Evolutionary conservation across 352 stramenopile species (phyloP).

Genomic region (Peronospora destructor): DNA sequence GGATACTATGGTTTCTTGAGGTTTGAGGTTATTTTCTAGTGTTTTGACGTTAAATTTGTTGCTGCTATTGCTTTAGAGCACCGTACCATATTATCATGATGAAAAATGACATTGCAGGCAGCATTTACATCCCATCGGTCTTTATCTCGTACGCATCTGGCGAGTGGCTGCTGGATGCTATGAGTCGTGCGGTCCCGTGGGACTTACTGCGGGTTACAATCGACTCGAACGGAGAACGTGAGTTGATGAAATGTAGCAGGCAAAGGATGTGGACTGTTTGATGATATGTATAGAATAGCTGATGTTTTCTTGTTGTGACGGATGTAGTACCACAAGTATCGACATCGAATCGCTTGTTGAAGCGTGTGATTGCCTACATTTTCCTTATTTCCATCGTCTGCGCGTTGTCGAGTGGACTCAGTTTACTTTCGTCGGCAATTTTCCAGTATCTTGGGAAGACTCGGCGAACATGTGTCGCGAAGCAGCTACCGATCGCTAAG

Average conservation of each 20-base stretch:
- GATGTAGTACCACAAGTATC: conserved; percentile 43
- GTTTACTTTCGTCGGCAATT: conserved; percentile 54
- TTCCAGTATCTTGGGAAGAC: conserved; percentile 60
- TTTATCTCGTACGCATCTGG: conserved; percentile 67
- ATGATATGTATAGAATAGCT: neutral
- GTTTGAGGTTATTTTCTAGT: neutral
- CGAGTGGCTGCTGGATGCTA: conserved; percentile 41
- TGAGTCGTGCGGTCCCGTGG: conserved; percentile 43
- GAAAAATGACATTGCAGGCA: conserved; percentile 63
- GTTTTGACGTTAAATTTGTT: neutral
- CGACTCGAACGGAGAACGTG: conserved; percentile 51
- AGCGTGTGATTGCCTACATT: conserved; percentile 65
- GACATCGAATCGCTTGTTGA: conserved; percentile 52
- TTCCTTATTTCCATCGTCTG: conserved; percentile 76
- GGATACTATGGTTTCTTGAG: neutral
- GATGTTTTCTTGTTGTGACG: conserved; percentile 4
- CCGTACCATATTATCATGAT: conserved; percentile 84
- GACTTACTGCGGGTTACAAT: conserved; percentile 52
- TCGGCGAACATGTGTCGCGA: conserved; percentile 43
- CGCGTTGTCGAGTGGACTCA: conserved; percentile 67
- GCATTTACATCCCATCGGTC: conserved; percentile 56
- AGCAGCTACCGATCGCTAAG: conserved; percentile 47
- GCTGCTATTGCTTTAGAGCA: conserved; percentile 25
- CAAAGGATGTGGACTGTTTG: neutral
- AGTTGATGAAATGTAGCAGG: conserved; percentile 14